phyloP scores from a whole-genome alignment of 192 early-diverging fungal genomes.

The Backusella luteola region DNA sequence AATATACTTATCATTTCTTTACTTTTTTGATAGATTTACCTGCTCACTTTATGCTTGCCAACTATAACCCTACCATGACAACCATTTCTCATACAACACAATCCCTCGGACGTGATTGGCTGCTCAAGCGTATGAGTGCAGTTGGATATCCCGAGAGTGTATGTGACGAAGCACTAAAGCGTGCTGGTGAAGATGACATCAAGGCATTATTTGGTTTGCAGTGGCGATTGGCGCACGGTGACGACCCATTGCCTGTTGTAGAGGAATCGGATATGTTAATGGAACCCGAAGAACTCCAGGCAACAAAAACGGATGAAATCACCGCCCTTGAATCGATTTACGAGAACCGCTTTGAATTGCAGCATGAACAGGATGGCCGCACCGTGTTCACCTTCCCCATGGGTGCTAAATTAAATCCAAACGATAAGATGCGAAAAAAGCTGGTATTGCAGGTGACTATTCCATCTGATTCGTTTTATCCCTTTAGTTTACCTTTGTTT shows the following conservation, averaged over 20 bases:
- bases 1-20: not conserved
- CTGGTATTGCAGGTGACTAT: constrained; percentile 42
- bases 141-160: constrained; percentile 57
- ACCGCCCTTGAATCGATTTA: constrained; percentile 69
- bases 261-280: constrained; percentile 29
- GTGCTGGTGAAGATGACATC: constrained; percentile 45
- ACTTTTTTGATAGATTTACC: constrained; percentile 44
- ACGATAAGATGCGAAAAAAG: not conserved
- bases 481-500: constrained; percentile 59
- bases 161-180: constrained; percentile 48
- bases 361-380: not conserved
- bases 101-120: constrained; percentile 59
- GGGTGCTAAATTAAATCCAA: not conserved
- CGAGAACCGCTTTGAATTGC: constrained; percentile 48
- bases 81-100: constrained; percentile 48
- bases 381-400: not conserved
- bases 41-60: constrained; percentile 45
- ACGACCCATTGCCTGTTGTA: constrained; percentile 34
- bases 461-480: constrained; percentile 59
- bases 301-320: constrained; percentile 56
- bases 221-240: constrained; percentile 48
- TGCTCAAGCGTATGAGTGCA: constrained; percentile 54
- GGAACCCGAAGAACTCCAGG: constrained; percentile 36
- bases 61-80: constrained; percentile 53
- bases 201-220: constrained; percentile 54